These are phyloP conservation scores for Cicer yamashitae DNA, from an alignment of 306 rosid genomes.

Conservation along the genomic window DNA sequence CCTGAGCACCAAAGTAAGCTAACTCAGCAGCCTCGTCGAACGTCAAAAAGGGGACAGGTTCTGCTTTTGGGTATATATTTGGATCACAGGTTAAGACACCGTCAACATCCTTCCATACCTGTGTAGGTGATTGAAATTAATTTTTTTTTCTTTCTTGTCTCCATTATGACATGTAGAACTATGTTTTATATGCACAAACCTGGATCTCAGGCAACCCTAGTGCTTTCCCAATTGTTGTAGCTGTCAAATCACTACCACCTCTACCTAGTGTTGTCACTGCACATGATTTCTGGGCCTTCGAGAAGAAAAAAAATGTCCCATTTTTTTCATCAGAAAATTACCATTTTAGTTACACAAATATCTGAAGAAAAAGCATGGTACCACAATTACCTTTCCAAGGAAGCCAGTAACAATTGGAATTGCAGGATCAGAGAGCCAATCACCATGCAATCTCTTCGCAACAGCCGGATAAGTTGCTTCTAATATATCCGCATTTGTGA, in stretches of 20 bases:
- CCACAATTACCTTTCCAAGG: conserved; percentile 80
- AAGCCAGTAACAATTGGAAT: conserved; percentile 96
- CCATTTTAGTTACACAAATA: conserved; percentile 27
- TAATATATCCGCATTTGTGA: conserved; percentile 97
- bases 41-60: conserved; percentile 90
- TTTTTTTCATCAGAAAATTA: conserved; percentile 1
- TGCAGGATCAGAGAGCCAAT: conserved; percentile 86
- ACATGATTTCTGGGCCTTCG: conserved; percentile 92
- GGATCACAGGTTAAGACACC: conserved; percentile 98
- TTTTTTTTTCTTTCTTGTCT: background rate
- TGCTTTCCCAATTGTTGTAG: conserved; percentile 96
- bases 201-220: conserved; percentile 92
- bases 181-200: conserved; percentile 53
- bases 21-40: conserved; percentile 99
- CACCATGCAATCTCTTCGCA: conserved; percentile 76
- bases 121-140: conserved; percentile 46
- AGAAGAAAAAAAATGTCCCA: conserved; percentile 29
- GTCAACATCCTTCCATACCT: conserved; percentile 99
- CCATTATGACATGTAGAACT: conserved; percentile 9
- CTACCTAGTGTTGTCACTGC: conserved; percentile 98
- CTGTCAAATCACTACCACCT: conserved; percentile 99
- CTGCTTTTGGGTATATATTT: conserved; percentile 69
- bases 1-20: conserved; percentile 99
- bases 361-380: conserved; percentile 33
- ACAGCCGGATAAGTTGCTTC: conserved; percentile 99